Percentiles rank a stretch among this genome's conserved stretches.
Evolutionary conservation across 352 stramenopile genomes (phyloP).

Genomic region (Phytophthora sojae): DNA sequence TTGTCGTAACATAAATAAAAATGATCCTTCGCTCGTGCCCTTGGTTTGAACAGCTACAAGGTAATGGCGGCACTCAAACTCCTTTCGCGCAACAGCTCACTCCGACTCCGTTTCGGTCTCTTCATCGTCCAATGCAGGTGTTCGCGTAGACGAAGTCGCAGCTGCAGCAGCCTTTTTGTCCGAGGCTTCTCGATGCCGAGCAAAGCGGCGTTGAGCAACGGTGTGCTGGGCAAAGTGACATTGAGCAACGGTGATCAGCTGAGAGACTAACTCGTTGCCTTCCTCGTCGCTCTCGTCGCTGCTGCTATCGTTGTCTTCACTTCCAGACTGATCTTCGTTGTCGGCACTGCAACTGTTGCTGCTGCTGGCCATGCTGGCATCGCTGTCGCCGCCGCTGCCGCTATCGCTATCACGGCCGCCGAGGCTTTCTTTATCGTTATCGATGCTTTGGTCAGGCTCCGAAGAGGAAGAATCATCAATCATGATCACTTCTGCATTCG

Average conservation of each 20-base stretch:
- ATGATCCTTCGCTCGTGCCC: too few species aligned
- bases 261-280: conserved; percentile 9
- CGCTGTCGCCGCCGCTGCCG: conserved; percentile 1
- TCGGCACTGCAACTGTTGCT: conserved; percentile 15
- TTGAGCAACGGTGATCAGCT: conserved; percentile 14
- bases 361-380: conserved; percentile 11
- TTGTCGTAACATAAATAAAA: conserved; percentile 12
- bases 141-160: background rate
- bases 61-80: too few species aligned
- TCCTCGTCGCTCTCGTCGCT: conserved; percentile 30
- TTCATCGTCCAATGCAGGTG: conserved; percentile 23
- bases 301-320: conserved; percentile 16
- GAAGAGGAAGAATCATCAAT: conserved; percentile 24
- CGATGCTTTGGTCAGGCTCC: conserved; percentile 1
- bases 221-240: background rate
- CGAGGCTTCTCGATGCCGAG: conserved; percentile 1
- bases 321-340: conserved; percentile 25
- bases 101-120: conserved; percentile 37
- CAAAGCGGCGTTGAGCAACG: conserved; percentile 7
- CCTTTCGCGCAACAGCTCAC: background rate
- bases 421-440: conserved; percentile 15
- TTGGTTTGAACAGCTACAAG: too few species aligned
- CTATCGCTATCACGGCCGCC: background rate
- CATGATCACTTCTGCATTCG: conserved; percentile 3
- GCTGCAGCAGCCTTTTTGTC: background rate